Evolutionary conservation across 176 grass and related monocot species (phyloP).

Genomic region (Cenchrus purpureus): DNA sequence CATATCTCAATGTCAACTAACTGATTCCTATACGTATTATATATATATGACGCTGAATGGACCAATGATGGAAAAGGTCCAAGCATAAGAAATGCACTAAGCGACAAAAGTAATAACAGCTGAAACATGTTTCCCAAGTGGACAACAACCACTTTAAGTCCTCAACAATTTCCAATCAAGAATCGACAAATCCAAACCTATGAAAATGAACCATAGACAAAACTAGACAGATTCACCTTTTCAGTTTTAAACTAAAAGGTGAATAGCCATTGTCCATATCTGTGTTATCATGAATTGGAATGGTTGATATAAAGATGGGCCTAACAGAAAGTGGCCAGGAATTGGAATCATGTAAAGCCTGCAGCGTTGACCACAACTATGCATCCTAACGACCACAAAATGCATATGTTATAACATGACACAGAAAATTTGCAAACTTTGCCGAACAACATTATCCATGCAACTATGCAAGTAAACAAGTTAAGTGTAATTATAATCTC

Average conservation of each 20-base stretch:
- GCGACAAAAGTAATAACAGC: slow-evolving; percentile 29
- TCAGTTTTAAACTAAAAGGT: slow-evolving; percentile 28
- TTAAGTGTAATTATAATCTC: neutral
- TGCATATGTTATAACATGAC: neutral
- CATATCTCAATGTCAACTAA: neutral
- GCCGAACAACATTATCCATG: neutral
- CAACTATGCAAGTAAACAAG: neutral
- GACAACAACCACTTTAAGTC: slow-evolving; percentile 7
- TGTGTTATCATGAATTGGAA: neutral
- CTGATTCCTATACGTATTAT: neutral
- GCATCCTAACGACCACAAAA: neutral
- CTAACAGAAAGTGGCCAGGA: neutral
- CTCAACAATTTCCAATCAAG: slow-evolving; percentile 25
- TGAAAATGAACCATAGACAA: slow-evolving; percentile 11
- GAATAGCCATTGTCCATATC: slow-evolving; percentile 20
- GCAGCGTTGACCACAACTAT: neutral
- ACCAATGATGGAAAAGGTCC: neutral
- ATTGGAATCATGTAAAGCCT: slow-evolving; percentile 1
- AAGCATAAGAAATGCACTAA: slow-evolving; percentile 6
- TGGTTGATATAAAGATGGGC: neutral
- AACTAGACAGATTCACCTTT: neutral
- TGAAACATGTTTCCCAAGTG: neutral
- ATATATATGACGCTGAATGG: neutral
- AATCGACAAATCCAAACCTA: slow-evolving; percentile 18
- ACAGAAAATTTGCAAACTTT: neutral